Percentiles rank a stretch among this genome's conserved stretches.
phyloP scores from a whole-genome alignment of 164 flowering plant genomes.

The Paratinospora sagittata region DNA sequence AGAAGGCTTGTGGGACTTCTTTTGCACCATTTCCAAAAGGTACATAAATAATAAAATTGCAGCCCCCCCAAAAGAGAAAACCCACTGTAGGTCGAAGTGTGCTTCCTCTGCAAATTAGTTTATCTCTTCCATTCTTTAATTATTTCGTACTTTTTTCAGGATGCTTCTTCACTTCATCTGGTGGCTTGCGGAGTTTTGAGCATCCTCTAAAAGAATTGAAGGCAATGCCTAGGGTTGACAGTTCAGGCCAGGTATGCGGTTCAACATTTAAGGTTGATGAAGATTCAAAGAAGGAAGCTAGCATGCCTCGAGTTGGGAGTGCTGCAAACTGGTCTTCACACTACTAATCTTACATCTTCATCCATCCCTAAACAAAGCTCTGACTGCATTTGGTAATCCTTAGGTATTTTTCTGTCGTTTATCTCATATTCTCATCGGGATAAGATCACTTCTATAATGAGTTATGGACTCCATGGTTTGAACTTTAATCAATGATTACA shows the following conservation, averaged over 20 bases:
- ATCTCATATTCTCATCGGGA: conserved; percentile 3
- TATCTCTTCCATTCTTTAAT: neutral
- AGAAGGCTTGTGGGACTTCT: conserved; percentile 85
- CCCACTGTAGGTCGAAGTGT: neutral
- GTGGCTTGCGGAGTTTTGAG: conserved; percentile 80
- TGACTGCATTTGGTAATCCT: neutral
- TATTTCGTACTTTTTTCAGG: conserved; percentile 30
- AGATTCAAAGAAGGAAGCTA: conserved; percentile 50
- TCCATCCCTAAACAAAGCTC: neutral
- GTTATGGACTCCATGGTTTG: conserved; percentile 7
- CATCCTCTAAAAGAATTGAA: conserved; percentile 85
- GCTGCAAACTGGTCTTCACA: conserved; percentile 85
- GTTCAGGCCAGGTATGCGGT: conserved; percentile 91
- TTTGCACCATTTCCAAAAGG: conserved; percentile 99
- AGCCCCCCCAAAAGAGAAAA: no score
- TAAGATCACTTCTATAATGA: neutral
- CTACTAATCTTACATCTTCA: conserved; percentile 29
- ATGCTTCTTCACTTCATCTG: conserved; percentile 83
- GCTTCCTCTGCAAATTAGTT: neutral
- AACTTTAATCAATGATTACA: neutral
- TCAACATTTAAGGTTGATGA: conserved; percentile 75
- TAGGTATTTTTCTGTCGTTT: neutral
- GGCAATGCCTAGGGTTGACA: conserved; percentile 89
- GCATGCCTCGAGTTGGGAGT: conserved; percentile 93
- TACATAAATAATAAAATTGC: conserved; percentile 11